Conservation (phyloP, 2,329 filamentous ascomycete genomes). For the Leptoxyphium fumago region DNA sequence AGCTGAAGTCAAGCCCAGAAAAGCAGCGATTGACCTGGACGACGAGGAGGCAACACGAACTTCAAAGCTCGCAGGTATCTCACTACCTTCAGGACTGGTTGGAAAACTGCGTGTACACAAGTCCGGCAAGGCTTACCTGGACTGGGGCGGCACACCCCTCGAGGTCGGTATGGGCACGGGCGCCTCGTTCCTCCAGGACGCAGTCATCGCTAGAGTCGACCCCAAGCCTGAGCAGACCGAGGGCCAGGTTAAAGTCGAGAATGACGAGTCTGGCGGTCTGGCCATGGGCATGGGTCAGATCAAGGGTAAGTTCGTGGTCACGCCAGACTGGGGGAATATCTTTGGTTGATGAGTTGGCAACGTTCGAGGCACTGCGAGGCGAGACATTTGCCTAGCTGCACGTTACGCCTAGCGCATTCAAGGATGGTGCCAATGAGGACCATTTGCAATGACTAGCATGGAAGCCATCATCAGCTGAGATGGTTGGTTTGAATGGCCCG, state of each 20-base stretch:
- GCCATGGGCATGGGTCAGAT: slow-evolving; percentile 45
- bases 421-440: too few relatives aligned
- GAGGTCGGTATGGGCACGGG: slow-evolving; percentile 42
- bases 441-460: too few relatives aligned
- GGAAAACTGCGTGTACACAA: slow-evolving; percentile 48
- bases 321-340: slow-evolving; percentile 44
- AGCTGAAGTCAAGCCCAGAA: background rate
- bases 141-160: slow-evolving; percentile 48
- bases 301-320: slow-evolving; percentile 50
- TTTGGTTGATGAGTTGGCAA: slow-evolving; percentile 11
- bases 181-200: slow-evolving; percentile 46
- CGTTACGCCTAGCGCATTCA: too few relatives aligned
- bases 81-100: slow-evolving; percentile 38
- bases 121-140: slow-evolving; percentile 45
- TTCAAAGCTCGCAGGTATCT: slow-evolving; percentile 2
- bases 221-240: slow-evolving; percentile 8
- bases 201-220: slow-evolving; percentile 27
- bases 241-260: slow-evolving; percentile 8
- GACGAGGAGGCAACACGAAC: background rate
- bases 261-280: slow-evolving; percentile 22
- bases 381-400: too few relatives aligned
- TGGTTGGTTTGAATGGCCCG: too few relatives aligned
- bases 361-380: too few relatives aligned
- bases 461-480: too few relatives aligned
- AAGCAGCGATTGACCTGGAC: background rate